Conservation (phyloP, 2,329 filamentous ascomycete genomes). For the Xylaria polymorpha region DNA sequence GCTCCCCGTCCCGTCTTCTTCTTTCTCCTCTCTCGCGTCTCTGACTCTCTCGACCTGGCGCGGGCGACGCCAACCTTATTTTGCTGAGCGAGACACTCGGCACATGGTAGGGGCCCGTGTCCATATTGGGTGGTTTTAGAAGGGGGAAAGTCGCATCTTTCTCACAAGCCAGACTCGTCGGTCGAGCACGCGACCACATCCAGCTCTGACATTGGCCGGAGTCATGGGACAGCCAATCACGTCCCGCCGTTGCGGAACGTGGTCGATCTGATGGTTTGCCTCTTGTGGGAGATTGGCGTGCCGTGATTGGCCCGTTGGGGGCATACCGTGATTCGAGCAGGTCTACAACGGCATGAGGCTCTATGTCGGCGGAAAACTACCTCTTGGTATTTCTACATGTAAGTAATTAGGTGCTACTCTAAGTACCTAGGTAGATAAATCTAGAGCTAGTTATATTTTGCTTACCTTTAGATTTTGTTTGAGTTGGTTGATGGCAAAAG, state of each 20-base stretch:
- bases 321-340: background rate
- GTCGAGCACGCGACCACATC: slow-evolving; percentile 49
- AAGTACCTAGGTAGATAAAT: too few relatives aligned
- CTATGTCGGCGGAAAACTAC: background rate
- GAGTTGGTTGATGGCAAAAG: background rate
- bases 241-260: slow-evolving; percentile 32
- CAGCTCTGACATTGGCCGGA: slow-evolving; percentile 47
- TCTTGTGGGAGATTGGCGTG: slow-evolving; percentile 31
- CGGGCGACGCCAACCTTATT: background rate
- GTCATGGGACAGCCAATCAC: slow-evolving; percentile 31
- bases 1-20: background rate
- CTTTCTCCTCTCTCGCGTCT: background rate
- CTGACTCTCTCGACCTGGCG: background rate
- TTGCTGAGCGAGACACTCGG: slow-evolving; percentile 16
- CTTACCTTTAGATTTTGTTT: background rate
- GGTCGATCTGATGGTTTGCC: slow-evolving; percentile 38
- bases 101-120: slow-evolving; percentile 39
- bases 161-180: slow-evolving; percentile 40
- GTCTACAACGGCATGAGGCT: background rate
- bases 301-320: slow-evolving; percentile 25
- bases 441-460: background rate
- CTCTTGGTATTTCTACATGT: background rate
- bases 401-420: background rate
- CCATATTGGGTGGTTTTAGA: slow-evolving; percentile 40
- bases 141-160: slow-evolving; percentile 21